Base-by-base conservation (phyloP, 2,329 filamentous ascomycete species). In the Aspergillus caelatus region DNA sequence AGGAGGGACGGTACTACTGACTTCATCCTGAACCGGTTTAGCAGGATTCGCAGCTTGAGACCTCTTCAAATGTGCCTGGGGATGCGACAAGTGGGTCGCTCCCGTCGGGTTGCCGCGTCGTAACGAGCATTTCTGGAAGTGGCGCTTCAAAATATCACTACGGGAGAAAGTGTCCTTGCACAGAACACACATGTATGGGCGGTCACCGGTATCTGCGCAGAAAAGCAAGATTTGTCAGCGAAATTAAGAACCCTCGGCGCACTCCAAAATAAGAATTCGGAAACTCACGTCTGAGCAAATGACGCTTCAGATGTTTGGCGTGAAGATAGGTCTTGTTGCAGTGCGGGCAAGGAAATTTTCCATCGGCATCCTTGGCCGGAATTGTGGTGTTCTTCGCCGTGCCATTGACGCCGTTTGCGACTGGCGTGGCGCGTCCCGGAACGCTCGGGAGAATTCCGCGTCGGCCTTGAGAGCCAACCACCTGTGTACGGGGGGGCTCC, bases 111-210 rank as follows among this genome's bases (percentile, higher is more conserved):
- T 98, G 63, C 95, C 95, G 76, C 95, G 90, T 73, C 95, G 90
- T 69, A 97, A 93, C 45, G 95, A 97, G 83, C 95, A 99, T 84
- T 99, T 99, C 80, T 97, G 94, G 82, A 98, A 99, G 82, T 99
- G 95, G 69, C 95, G 92, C 85, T 99, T 99, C 74, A 99, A 83
- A 69, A 99, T 98, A 77, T 99, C 95, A 85, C 93, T 97, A 78
- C 95, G 90, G 56, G 93, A 97, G 81, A 99, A 99, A 39, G 94
- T 98, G 80, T 98, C 95, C 79, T 95, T 93, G 85, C 95, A 99
- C 58, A 99, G 85, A 69, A 96, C 92, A 82, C 95, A 99, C 89
- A 96, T 96, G 83, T 99, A 99, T 62, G 95, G 95, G 70, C 95
- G 92, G 79, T 98, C 94, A 74, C 95, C 95, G 66, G 95, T 98